phyloP scores from a whole-genome alignment of 2,329 filamentous ascomycete species.

The Claviceps digitariae region DNA sequence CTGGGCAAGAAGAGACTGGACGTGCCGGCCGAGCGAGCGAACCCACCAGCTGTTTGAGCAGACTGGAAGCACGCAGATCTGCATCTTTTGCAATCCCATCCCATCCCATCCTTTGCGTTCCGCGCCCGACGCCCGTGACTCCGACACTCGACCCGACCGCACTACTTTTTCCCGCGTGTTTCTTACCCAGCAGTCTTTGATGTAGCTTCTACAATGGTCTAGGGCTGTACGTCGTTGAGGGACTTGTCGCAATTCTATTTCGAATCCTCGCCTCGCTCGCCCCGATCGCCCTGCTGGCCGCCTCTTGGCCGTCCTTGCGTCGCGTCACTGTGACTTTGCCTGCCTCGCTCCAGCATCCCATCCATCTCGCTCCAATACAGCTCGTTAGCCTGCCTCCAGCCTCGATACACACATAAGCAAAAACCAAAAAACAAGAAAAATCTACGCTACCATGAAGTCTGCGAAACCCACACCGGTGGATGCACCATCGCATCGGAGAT shows the following conservation, averaged over 20 bases:
- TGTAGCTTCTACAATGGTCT: slow-evolving; percentile 5
- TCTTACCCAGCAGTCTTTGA: slow-evolving; percentile 2
- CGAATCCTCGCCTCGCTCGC: neutral
- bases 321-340: neutral
- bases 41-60: neutral
- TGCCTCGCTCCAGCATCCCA: neutral
- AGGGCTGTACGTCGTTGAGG: slow-evolving; percentile 1
- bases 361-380: neutral
- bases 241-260: neutral
- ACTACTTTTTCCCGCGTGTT: slow-evolving; percentile 1
- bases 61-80: neutral
- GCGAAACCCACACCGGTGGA: slow-evolving; percentile 33
- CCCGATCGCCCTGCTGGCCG: neutral
- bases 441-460: slow-evolving; percentile 38
- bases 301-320: slow-evolving; percentile 1
- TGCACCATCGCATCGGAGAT: slow-evolving; percentile 39
- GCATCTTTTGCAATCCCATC: neutral
- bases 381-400: neutral
- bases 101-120: neutral
- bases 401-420: neutral
- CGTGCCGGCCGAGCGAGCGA: neutral
- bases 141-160: neutral
- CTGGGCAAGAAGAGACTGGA: neutral
- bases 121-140: neutral
- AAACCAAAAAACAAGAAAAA: too few relatives aligned